phyloP scores from a whole-genome alignment of 768 basidiomycete genomes.

The Mycena polygramma region DNA sequence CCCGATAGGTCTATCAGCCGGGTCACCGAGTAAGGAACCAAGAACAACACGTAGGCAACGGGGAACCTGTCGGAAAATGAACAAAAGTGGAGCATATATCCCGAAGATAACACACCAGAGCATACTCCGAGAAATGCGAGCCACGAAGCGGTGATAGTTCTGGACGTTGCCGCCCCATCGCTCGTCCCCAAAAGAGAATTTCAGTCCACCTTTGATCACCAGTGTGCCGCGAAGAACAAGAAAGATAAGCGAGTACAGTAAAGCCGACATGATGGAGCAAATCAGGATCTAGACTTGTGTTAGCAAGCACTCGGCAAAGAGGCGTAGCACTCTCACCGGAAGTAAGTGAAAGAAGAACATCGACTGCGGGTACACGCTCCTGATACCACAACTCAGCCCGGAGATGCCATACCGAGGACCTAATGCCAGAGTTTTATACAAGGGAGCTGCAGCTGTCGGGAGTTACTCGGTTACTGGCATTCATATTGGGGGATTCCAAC shows the following conservation, averaged over 20 bases:
- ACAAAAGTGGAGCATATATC: slow-evolving; percentile 1
- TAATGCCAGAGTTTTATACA: slow-evolving; percentile 38
- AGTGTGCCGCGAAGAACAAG: slow-evolving; percentile 72
- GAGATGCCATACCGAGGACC: slow-evolving; percentile 66
- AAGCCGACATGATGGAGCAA: slow-evolving; percentile 65
- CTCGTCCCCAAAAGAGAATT: slow-evolving; percentile 60
- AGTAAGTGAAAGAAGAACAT: slow-evolving; percentile 70
- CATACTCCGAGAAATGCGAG: slow-evolving; percentile 75
- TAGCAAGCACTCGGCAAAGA: slow-evolving; percentile 2
- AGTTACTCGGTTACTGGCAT: slow-evolving; percentile 2
- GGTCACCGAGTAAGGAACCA: slow-evolving; percentile 71
- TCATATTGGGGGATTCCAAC: background rate
- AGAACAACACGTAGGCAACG: slow-evolving; percentile 69
- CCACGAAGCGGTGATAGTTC: slow-evolving; percentile 73
- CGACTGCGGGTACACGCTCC: slow-evolving; percentile 53
- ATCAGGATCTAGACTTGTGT: slow-evolving; percentile 63
- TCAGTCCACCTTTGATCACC: slow-evolving; percentile 63
- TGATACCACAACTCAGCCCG: slow-evolving; percentile 67
- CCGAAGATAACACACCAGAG: slow-evolving; percentile 65
- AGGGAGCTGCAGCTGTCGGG: slow-evolving; percentile 51
- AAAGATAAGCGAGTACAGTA: slow-evolving; percentile 73
- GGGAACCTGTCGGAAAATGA: slow-evolving; percentile 62
- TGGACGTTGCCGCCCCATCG: slow-evolving; percentile 57
- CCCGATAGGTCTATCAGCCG: slow-evolving; percentile 64
- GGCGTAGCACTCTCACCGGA: slow-evolving; percentile 57